These are phyloP conservation scores for Macrolepiota fuliginosa DNA, from an alignment of 768 basidiomycete species.

Conservation along the genomic window DNA sequence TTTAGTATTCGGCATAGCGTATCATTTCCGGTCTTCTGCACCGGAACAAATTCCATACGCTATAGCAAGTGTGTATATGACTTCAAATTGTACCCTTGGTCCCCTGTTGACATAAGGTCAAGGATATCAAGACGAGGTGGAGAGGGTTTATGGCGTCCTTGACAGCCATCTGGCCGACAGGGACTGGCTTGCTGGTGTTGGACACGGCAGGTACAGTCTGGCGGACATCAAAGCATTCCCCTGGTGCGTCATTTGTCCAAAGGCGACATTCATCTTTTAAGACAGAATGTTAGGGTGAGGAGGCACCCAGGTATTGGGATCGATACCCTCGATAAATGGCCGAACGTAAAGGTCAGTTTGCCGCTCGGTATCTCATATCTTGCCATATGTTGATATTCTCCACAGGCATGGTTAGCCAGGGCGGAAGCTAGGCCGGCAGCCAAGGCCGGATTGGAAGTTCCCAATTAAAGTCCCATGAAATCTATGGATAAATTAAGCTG, in stretches of 20 bases:
- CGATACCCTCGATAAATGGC: conserved; percentile 59
- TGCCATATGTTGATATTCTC: background rate
- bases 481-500: background rate
- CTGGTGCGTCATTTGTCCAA: conserved; percentile 38
- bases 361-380: background rate
- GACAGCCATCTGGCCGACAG: conserved; percentile 63
- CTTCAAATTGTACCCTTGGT: background rate
- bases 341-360: conserved; percentile 44
- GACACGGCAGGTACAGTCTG: conserved; percentile 56
- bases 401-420: background rate
- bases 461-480: background rate
- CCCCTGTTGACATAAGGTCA: conserved; percentile 12
- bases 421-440: background rate
- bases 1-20: conserved; percentile 32
- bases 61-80: conserved; percentile 45
- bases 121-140: conserved; percentile 76
- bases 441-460: background rate
- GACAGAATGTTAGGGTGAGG: conserved; percentile 28
- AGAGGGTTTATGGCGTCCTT: conserved; percentile 75
- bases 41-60: conserved; percentile 63
- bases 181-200: conserved; percentile 73
- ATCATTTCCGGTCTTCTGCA: conserved; percentile 60
- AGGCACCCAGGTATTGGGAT: conserved; percentile 46
- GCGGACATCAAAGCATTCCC: conserved; percentile 67
- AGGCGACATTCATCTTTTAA: background rate